Evolutionary conservation across 768 basidiomycete species (phyloP).

Genomic region (Candolleomyces aberdarensis): DNA sequence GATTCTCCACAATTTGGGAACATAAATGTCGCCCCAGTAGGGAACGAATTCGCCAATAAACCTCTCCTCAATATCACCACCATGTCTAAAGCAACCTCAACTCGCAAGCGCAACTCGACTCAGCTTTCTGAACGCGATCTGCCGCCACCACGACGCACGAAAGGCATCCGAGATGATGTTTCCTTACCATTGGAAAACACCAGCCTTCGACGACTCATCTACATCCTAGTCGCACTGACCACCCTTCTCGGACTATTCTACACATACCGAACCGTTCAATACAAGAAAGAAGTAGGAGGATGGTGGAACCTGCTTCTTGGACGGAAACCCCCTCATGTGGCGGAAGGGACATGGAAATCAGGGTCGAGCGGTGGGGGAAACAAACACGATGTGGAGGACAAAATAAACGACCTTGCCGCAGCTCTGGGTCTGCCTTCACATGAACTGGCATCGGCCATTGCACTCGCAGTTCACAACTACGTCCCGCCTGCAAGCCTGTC

Average conservation of each 20-base stretch:
- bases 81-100: slow-evolving; percentile 19
- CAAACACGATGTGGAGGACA: slow-evolving; percentile 41
- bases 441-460: slow-evolving; percentile 64
- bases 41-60: no score
- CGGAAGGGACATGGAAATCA: not conserved
- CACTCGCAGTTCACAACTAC: slow-evolving; percentile 52
- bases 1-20: not conserved
- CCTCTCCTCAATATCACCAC: not conserved
- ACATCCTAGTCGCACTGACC: slow-evolving; percentile 40
- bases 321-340: slow-evolving; percentile 23
- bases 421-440: slow-evolving; percentile 59
- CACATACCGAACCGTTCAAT: slow-evolving; percentile 44
- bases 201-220: slow-evolving; percentile 48
- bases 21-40: no score
- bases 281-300: slow-evolving; percentile 51
- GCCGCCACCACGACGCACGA: slow-evolving; percentile 25
- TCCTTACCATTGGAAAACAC: slow-evolving; percentile 42
- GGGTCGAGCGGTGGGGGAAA: slow-evolving; percentile 5
- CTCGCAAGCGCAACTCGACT: slow-evolving; percentile 14
- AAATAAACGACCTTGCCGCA: slow-evolving; percentile 57
- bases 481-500: slow-evolving; percentile 61
- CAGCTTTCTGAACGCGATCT: slow-evolving; percentile 15
- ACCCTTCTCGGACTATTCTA: slow-evolving; percentile 48
- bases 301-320: slow-evolving; percentile 59
- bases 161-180: slow-evolving; percentile 26